These are phyloP conservation scores for Didymella pinodella DNA, from an alignment of 2,329 filamentous ascomycete species.

Conservation along the genomic window DNA sequence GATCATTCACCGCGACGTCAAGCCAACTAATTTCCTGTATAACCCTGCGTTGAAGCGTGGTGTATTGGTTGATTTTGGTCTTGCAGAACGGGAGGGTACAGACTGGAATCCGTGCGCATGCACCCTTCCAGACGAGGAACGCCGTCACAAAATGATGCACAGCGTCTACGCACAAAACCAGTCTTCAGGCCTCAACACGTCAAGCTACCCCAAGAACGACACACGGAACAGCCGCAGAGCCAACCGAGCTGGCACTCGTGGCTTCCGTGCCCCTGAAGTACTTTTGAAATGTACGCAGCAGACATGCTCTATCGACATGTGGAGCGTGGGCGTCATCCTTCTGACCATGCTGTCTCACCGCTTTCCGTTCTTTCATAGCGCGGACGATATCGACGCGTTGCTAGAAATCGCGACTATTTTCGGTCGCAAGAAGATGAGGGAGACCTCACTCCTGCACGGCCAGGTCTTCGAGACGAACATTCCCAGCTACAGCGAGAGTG, in stretches of 20 bases:
- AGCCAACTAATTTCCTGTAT: conserved; percentile 97
- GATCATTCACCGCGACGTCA: conserved; percentile 95
- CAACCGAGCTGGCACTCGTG: conserved; percentile 92
- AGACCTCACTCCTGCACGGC: conserved; percentile 82
- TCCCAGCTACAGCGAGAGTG: conserved; percentile 84
- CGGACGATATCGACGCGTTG: conserved; percentile 97
- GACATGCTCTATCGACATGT: conserved; percentile 90
- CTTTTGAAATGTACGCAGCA: conserved; percentile 97
- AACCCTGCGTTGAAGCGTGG: conserved; percentile 80
- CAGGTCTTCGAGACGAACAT: conserved; percentile 93
- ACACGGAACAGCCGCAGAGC: conserved; percentile 86
- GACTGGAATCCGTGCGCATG: conserved; percentile 86
- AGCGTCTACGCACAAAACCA: conserved; percentile 67
- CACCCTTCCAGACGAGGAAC: conserved; percentile 68
- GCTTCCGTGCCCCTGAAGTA: conserved; percentile 95
- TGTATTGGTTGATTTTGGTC: conserved; percentile 97
- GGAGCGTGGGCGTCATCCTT: conserved; percentile 96
- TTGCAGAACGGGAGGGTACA: conserved; percentile 77
- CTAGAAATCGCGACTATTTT: conserved; percentile 98
- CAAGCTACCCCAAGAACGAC: conserved; percentile 88
- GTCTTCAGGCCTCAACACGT: conserved; percentile 49
- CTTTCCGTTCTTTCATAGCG: conserved; percentile 98
- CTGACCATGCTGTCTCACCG: conserved; percentile 91
- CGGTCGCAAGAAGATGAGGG: conserved; percentile 82
- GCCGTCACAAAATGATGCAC: conserved; percentile 65